A percentile compares a stretch with the other conserved stretches of the same genome.
phyloP scores from a whole-genome alignment of 2,329 filamentous ascomycete genomes.

The Podosphaera xanthii region DNA sequence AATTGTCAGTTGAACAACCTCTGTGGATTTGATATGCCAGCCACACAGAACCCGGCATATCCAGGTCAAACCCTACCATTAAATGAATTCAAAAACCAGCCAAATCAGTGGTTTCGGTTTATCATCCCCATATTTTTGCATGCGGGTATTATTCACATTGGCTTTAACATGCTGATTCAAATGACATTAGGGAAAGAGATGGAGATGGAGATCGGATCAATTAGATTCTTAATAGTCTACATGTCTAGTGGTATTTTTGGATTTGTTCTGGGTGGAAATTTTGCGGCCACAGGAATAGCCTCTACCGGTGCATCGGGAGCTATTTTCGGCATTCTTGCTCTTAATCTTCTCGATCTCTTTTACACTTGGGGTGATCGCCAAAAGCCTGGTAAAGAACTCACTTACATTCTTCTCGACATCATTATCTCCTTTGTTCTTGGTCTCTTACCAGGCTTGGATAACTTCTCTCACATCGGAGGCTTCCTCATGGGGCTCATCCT shows the following conservation, averaged over 20 bases:
- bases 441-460: constrained; percentile 77
- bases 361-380: constrained; percentile 75
- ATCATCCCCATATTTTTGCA: constrained; percentile 92
- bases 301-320: constrained; percentile 78
- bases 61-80: constrained; percentile 19
- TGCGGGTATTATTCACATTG: constrained; percentile 81
- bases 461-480: constrained; percentile 91
- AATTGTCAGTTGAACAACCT: constrained; percentile 56
- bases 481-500: constrained; percentile 80
- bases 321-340: constrained; percentile 76
- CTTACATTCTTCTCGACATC: constrained; percentile 70
- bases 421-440: constrained; percentile 80
- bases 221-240: constrained; percentile 80
- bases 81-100: constrained; percentile 23
- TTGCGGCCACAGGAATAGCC: constrained; percentile 56
- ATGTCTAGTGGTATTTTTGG: constrained; percentile 83
- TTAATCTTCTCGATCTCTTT: constrained; percentile 69
- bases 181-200: constrained; percentile 79
- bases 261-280: constrained; percentile 87
- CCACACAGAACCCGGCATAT: constrained; percentile 19
- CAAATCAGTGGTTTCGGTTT: constrained; percentile 94
- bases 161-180: constrained; percentile 84
- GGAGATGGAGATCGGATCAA: constrained; percentile 68
- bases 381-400: constrained; percentile 59
- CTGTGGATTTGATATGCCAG: constrained; percentile 46